A percentile compares a stretch with the other conserved stretches of the same genome.
These are phyloP conservation scores for Apiotrichum laibachii DNA, from an alignment of 1,284 basidiomycete genomes.

Conservation along the genomic window DNA sequence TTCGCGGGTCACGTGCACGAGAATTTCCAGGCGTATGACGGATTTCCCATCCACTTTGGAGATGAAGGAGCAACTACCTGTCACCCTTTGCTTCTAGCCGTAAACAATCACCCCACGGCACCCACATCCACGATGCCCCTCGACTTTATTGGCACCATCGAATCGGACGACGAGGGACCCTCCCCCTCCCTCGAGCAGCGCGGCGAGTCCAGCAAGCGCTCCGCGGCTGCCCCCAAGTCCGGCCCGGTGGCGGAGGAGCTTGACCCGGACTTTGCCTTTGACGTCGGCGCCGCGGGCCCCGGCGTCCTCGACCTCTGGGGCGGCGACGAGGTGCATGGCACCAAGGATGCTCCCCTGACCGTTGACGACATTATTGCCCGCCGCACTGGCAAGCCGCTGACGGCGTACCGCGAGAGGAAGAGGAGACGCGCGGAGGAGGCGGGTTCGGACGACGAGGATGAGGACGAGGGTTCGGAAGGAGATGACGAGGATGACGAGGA, in stretches of 20 bases:
- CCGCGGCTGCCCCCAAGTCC: slow-evolving; percentile 4
- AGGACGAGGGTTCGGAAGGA: slow-evolving; percentile 38
- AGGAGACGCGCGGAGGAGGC: slow-evolving; percentile 47
- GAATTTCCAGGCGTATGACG: slow-evolving; percentile 15
- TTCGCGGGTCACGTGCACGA: slow-evolving; percentile 9
- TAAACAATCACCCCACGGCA: background rate
- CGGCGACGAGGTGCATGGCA: slow-evolving; percentile 37
- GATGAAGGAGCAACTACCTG: too few species aligned
- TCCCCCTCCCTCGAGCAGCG: slow-evolving; percentile 21
- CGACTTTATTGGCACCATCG: slow-evolving; percentile 52
- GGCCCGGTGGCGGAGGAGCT: slow-evolving; percentile 62
- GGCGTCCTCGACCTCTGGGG: slow-evolving; percentile 42
- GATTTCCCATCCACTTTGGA: background rate
- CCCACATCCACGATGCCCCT: slow-evolving; percentile 28
- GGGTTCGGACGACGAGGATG: slow-evolving; percentile 28
- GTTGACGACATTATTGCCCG: slow-evolving; percentile 88
- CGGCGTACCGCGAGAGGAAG: slow-evolving; percentile 60
- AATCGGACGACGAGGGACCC: slow-evolving; percentile 50
- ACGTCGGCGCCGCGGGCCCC: slow-evolving; percentile 65
- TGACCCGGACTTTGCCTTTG: slow-evolving; percentile 78
- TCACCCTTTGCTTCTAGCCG: too few species aligned
- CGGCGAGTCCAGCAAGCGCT: slow-evolving; percentile 21
- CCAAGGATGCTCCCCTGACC: slow-evolving; percentile 65
- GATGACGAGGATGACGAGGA: slow-evolving; percentile 32
- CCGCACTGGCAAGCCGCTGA: slow-evolving; percentile 54